A percentile compares a stretch with the other conserved stretches of the same genome.
Evolutionary conservation across 495 filamentous ascomycete genomes (phyloP).

Genomic region (Sphaerosporella brunnea): DNA sequence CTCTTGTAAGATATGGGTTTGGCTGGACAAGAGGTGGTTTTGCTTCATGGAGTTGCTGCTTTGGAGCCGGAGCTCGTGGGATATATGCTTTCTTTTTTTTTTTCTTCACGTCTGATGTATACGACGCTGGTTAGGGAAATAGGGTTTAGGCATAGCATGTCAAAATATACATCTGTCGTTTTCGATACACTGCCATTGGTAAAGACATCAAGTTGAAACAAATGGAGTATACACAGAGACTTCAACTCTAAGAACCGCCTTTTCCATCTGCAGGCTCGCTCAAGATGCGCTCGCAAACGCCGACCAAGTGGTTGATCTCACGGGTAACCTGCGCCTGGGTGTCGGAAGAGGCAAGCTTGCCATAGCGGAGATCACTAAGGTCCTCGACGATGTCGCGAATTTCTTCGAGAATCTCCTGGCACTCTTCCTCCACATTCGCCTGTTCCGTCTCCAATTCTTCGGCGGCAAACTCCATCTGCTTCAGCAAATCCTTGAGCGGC

Average conservation of each 20-base stretch:
- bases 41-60: background rate
- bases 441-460: slow-evolving; percentile 49
- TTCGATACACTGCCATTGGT: too few relatives aligned
- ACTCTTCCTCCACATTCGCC: slow-evolving; percentile 43
- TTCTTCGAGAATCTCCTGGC: slow-evolving; percentile 39
- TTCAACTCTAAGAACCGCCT: background rate
- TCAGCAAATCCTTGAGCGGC: slow-evolving; percentile 44
- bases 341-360: slow-evolving; percentile 33
- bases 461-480: slow-evolving; percentile 48
- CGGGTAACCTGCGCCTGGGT: background rate
- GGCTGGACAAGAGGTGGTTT: background rate
- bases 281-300: background rate
- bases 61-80: background rate
- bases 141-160: background rate
- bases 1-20: background rate
- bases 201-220: background rate
- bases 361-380: slow-evolving; percentile 70
- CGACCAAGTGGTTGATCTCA: background rate
- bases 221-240: background rate
- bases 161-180: background rate
- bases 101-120: background rate
- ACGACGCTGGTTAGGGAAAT: too few relatives aligned
- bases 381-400: slow-evolving; percentile 47
- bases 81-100: background rate
- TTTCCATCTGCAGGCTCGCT: too few relatives aligned